Conservation (phyloP, 73 alveolate genomes). For the Tetrahymena malaccensis region DNA sequence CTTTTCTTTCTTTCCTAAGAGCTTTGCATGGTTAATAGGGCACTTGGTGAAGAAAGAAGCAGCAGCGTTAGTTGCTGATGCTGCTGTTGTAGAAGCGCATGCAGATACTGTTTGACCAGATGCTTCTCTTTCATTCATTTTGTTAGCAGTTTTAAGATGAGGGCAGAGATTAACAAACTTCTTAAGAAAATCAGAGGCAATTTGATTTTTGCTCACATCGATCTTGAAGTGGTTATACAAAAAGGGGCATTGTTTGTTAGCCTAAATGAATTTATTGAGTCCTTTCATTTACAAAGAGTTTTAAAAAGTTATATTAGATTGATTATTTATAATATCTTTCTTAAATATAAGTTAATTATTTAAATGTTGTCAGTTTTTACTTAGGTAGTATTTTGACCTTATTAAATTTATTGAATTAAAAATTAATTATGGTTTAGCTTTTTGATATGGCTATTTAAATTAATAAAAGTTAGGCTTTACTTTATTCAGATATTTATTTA, state of each 20-base stretch:
- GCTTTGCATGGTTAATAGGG: not conserved
- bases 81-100: not conserved
- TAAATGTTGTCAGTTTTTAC: not conserved
- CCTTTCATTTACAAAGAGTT: not conserved
- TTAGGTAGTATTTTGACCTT: not conserved
- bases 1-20: not conserved
- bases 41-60: not conserved
- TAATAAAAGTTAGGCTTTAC: not conserved
- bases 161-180: not conserved
- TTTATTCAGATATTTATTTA: not conserved
- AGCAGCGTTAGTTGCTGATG: not conserved
- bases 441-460: not conserved
- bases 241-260: not conserved
- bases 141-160: not conserved
- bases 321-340: not conserved
- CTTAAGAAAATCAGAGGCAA: not conserved
- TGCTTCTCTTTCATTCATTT: not conserved
- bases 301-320: not conserved
- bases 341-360: not conserved
- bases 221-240: not conserved
- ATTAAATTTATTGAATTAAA: not conserved
- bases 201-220: not conserved
- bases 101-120: not conserved
- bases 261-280: not conserved
- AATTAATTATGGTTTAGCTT: not conserved